Base-by-base conservation (phyloP, 192 early-diverging fungal genomes). In the Gorgonomyces haynaldii region DNA sequence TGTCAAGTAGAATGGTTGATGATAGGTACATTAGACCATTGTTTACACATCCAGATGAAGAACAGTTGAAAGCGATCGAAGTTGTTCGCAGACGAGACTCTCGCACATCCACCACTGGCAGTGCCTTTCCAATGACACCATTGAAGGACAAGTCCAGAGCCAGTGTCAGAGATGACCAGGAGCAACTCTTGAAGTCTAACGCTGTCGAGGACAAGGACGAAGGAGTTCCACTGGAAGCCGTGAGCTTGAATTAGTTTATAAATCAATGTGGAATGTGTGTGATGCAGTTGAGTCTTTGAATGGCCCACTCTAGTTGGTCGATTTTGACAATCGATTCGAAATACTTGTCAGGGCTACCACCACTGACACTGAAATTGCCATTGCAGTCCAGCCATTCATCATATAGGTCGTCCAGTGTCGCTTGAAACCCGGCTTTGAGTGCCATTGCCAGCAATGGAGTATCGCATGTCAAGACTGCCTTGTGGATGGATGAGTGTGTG, bases 1-100 rank as follows among this genome's bases (percentile, higher is more conserved):
- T 47, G 49, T 56, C 16, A 65, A 60, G 69, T 71, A 50, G 56
- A 3, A 4, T 5, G 7, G 2, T 5, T 23, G 10, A 41, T 22
- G 16, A 15, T 41, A 41, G 39, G 24, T 46, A 46, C 17, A 15
- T 46, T 8, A 2, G 22, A n/a, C 45, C 45, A 31, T 46, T 22
- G 17, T 46, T 46, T 46, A 34, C 45, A 17, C 30, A 34, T 21
- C 26, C 16, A 36, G 23, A 25, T 17, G 28, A 27, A 0, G 9
- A 46, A 9, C 13, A 30, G 13, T 17, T 29, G 3, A 46, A 46
- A 36, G 20, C 23, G 2, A 31, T 27, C 7, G 45, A 46, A 7
- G 45, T 46, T 7, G 23, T 46, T 30, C 13, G 28, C 19, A 15
- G 45, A 13, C 45, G 23, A 8, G 45, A 46, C 8, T 22, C 26